phyloP scores from a whole-genome alignment of 352 stramenopile species.

The Globisporangium nunn region DNA sequence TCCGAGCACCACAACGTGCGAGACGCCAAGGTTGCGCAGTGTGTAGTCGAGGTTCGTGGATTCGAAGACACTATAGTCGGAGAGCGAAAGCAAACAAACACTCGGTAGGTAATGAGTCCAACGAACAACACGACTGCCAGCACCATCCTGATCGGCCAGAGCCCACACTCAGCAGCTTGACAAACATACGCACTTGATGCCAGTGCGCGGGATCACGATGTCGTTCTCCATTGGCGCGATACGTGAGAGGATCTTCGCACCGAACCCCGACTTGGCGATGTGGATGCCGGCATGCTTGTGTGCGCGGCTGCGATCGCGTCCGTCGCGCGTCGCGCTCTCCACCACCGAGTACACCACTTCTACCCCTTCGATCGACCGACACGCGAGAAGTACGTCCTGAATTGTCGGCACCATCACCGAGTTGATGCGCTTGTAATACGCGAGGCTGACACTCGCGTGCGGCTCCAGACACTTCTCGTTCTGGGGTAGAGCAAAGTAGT shows the following conservation, averaged over 20 bases:
- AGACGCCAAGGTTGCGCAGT: constrained; percentile 80
- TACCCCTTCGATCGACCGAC: constrained; percentile 37
- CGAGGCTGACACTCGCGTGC: constrained; percentile 6
- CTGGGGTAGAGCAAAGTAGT: constrained; percentile 47
- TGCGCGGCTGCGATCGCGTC: constrained; percentile 70
- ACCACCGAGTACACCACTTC: constrained; percentile 90
- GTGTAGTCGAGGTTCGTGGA: constrained; percentile 88
- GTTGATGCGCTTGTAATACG: constrained; percentile 48
- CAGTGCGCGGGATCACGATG: constrained; percentile 80
- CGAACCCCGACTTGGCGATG: constrained; percentile 57
- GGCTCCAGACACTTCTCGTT: constrained; percentile 17
- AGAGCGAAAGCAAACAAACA: background rate
- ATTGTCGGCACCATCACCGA: constrained; percentile 45
- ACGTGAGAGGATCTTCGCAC: constrained; percentile 52
- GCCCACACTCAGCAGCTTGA: background rate
- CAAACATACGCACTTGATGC: constrained; percentile 29
- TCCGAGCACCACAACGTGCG: constrained; percentile 80
- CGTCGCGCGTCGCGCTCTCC: constrained; percentile 77
- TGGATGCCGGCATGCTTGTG: constrained; percentile 87
- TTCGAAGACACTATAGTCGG: constrained; percentile 57
- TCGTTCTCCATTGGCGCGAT: constrained; percentile 53
- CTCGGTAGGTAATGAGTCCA: too few species aligned
- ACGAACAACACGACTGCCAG: background rate
- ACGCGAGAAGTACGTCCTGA: constrained; percentile 50
- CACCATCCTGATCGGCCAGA: background rate